Evolutionary conservation across 176 grass and related monocot species (phyloP).

Genomic region (Musa beccarii): DNA sequence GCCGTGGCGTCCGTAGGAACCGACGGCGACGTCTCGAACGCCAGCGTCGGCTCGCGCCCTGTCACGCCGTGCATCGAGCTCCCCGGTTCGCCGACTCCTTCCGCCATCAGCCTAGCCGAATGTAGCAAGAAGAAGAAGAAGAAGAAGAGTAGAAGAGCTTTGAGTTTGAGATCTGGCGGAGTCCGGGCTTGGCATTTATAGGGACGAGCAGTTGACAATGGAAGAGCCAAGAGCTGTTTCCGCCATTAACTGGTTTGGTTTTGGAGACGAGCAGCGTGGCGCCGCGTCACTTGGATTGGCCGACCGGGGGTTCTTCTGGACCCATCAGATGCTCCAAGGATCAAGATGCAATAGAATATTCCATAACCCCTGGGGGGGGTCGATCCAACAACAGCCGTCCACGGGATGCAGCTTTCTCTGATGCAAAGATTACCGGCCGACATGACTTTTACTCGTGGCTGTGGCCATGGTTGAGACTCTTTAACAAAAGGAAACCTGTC

Average conservation of each 20-base stretch:
- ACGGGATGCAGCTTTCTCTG: no score
- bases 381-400: no score
- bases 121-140: no score
- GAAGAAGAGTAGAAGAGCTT: no score
- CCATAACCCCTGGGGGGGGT: no score
- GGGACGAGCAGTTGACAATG: background rate
- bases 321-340: slow-evolving; percentile 44
- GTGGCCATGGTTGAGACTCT: no score
- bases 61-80: slow-evolving; percentile 62
- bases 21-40: slow-evolving; percentile 26
- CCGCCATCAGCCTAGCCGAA: background rate
- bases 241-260: no score
- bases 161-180: no score
- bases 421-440: no score
- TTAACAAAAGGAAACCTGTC: no score
- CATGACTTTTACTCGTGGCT: no score
- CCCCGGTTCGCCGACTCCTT: slow-evolving; percentile 30
- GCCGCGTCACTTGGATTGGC: slow-evolving; percentile 38
- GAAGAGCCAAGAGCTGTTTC: no score
- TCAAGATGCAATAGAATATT: slow-evolving; percentile 1
- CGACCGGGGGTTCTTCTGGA: background rate
- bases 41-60: slow-evolving; percentile 40
- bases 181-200: background rate
- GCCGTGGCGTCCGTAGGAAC: background rate
- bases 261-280: background rate